A percentile compares a stretch with the other conserved stretches of the same genome.
Evolutionary conservation across 768 basidiomycete species (phyloP).

Genomic region (Calocera viscosa): DNA sequence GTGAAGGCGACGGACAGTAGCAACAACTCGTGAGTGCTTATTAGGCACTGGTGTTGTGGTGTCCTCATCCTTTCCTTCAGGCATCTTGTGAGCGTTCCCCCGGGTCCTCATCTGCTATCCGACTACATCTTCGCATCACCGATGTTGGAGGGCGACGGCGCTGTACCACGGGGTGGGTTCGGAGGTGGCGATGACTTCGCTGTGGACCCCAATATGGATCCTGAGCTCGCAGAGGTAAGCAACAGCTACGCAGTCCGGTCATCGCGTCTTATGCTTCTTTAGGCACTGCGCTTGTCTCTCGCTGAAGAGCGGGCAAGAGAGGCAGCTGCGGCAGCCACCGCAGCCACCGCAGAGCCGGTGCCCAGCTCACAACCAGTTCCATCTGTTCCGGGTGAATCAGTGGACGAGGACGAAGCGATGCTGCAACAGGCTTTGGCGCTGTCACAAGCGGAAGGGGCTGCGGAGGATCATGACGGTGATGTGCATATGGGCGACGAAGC

Average conservation of each 20-base stretch:
- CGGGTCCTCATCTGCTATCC: conserved; percentile 68
- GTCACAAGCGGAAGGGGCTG: conserved; percentile 36
- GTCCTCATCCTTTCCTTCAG: conserved; percentile 31
- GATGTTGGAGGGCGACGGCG: conserved; percentile 66
- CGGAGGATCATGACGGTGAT: conserved; percentile 31
- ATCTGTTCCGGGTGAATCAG: conserved; percentile 22
- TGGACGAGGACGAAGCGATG: conserved; percentile 49
- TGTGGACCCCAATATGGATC: conserved; percentile 89
- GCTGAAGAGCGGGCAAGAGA: conserved; percentile 79
- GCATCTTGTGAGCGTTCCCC: conserved; percentile 67
- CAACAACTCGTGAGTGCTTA: conserved; percentile 67
- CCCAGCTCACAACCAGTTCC: conserved; percentile 21
- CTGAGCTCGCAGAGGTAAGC: conserved; percentile 87
- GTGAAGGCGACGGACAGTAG: conserved; percentile 67
- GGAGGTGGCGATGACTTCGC: conserved; percentile 47
- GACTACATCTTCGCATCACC: conserved; percentile 71
- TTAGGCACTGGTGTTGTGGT: neutral
- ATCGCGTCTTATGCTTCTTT: neutral
- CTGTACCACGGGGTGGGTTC: conserved; percentile 33
- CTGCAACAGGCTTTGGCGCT: conserved; percentile 66
- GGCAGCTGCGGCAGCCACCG: conserved; percentile 27
- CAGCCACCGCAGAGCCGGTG: conserved; percentile 25
- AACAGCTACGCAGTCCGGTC: neutral
- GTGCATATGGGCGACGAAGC: conserved; percentile 37
- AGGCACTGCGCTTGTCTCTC: conserved; percentile 96